Conservation (phyloP, 2,329 filamentous ascomycete genomes). For the Calonectria naviculata region DNA sequence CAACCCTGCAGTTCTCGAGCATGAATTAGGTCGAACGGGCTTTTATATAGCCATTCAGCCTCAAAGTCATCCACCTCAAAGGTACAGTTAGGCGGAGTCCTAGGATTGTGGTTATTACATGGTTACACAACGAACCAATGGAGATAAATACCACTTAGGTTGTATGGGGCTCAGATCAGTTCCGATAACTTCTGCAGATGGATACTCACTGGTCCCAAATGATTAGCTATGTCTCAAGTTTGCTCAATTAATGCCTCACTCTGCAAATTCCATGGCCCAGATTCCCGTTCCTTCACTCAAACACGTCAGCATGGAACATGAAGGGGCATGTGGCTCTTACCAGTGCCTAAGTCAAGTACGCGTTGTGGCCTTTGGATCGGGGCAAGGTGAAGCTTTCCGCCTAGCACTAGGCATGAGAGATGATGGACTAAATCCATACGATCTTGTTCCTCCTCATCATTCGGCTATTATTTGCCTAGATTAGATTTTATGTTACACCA, state of each 20-base stretch:
- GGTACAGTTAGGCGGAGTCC: constrained; percentile 12
- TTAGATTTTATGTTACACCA: not conserved
- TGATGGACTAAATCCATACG: constrained; percentile 19
- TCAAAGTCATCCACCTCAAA: constrained; percentile 11
- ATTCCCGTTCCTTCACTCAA: constrained; percentile 1
- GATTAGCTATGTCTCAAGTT: not conserved
- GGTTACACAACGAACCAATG: not conserved
- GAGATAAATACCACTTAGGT: not conserved
- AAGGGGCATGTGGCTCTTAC: not conserved
- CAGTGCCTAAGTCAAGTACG: constrained; percentile 15
- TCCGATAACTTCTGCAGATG: constrained; percentile 18
- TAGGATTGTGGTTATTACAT: not conserved
- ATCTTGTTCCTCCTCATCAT: constrained; percentile 22
- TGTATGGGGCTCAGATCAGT: constrained; percentile 20
- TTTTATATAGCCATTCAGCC: not conserved
- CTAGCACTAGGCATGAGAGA: constrained; percentile 7
- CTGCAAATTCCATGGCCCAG: constrained; percentile 16
- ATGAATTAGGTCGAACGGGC: not conserved
- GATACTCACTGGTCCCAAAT: constrained; percentile 3
- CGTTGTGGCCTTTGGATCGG: constrained; percentile 10
- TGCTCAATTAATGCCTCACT: not conserved
- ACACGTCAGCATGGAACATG: not conserved
- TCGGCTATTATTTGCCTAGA: not conserved
- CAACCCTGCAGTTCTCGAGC: constrained; percentile 2
- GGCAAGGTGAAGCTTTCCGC: constrained; percentile 1